These are phyloP conservation scores for Microcyclospora pomicola DNA, from an alignment of 2,329 filamentous ascomycete species.

Conservation along the genomic window DNA sequence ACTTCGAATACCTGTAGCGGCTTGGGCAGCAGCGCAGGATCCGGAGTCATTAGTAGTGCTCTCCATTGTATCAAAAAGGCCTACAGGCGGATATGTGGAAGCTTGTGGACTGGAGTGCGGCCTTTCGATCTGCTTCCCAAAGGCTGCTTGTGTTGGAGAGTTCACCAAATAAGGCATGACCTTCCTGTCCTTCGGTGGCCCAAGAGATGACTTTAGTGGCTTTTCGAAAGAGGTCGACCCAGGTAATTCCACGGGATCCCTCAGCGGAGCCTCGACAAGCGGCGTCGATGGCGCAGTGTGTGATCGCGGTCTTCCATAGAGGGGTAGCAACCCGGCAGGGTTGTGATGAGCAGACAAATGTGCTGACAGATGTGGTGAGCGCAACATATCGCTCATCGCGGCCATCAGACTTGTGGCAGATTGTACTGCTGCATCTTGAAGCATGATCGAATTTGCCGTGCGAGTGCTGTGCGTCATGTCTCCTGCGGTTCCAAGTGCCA, in stretches of 20 bases:
- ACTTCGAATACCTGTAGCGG: no score
- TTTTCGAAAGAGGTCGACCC: conserved; percentile 9
- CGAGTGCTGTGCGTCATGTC: conserved; percentile 5
- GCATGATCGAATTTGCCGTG: conserved; percentile 12
- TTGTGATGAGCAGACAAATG: conserved; percentile 16
- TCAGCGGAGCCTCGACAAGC: conserved; percentile 11
- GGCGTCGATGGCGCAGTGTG: conserved; percentile 28
- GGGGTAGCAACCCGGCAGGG: conserved; percentile 21
- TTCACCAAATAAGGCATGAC: neutral
- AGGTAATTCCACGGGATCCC: conserved; percentile 16
- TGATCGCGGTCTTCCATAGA: conserved; percentile 27
- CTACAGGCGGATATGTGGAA: neutral
- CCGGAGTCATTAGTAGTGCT: no score
- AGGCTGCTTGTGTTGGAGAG: neutral
- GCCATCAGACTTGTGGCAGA: conserved; percentile 24
- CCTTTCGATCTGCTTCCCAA: conserved; percentile 6
- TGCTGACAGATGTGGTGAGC: conserved; percentile 25
- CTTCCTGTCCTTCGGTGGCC: conserved; percentile 1
- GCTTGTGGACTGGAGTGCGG: conserved; percentile 13
- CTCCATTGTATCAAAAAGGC: no score
- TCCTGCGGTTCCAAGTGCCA: conserved; percentile 1
- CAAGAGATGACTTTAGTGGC: conserved; percentile 1
- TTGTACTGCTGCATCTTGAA: conserved; percentile 20
- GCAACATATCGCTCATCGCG: conserved; percentile 30
- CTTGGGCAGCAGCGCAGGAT: no score